These are phyloP conservation scores for Lactarius hatsudake DNA, from an alignment of 768 basidiomycete species.

Conservation along the genomic window DNA sequence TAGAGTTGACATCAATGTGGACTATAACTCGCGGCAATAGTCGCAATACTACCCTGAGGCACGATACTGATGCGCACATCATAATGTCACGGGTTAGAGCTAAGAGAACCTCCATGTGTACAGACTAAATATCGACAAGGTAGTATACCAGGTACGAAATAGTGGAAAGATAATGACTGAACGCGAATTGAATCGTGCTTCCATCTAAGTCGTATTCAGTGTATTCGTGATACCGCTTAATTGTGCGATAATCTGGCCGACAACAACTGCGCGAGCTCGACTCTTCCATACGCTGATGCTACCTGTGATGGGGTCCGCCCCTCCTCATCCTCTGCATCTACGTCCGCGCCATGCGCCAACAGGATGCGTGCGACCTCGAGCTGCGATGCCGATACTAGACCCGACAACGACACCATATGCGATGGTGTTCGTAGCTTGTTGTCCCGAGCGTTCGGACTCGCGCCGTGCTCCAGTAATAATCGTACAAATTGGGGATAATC, in stretches of 20 bases:
- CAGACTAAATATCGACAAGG: too few relatives aligned
- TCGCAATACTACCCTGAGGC: too few relatives aligned
- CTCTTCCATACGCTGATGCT: background rate
- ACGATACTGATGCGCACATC: too few relatives aligned
- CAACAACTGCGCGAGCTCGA: background rate
- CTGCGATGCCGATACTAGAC: background rate
- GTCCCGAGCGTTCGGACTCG: background rate
- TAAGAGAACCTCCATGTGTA: too few relatives aligned
- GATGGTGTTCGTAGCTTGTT: background rate
- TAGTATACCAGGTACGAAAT: too few relatives aligned
- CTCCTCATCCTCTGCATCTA: background rate
- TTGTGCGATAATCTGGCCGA: background rate
- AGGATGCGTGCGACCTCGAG: background rate
- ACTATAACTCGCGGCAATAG: too few relatives aligned
- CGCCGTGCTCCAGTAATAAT: background rate
- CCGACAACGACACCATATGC: background rate
- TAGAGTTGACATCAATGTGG: too few relatives aligned
- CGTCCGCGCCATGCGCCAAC: background rate
- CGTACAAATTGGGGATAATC: background rate
- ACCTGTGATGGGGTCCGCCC: background rate
- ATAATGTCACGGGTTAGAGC: too few relatives aligned
- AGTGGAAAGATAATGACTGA: too few relatives aligned
- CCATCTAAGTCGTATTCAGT: background rate
- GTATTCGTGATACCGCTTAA: background rate
- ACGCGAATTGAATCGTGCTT: background rate